Conservation (phyloP, 176 grass and related monocot species). For the Otatea glauca region DNA sequence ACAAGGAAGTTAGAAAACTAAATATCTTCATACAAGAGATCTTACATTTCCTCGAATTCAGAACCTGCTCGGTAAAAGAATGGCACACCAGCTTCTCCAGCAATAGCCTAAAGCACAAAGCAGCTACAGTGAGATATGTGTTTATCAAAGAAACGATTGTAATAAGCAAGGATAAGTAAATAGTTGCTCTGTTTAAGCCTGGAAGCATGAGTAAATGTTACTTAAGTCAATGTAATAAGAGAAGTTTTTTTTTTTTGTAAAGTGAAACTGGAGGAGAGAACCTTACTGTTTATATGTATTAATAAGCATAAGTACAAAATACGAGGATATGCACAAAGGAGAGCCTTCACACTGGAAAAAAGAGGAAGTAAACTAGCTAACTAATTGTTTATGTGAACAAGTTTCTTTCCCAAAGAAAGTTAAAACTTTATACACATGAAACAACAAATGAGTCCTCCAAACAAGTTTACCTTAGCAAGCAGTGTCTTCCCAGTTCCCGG, state of each 20-base stretch:
- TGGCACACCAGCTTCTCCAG: constrained; percentile 97
- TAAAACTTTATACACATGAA: constrained; percentile 9
- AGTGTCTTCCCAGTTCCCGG: constrained; percentile 94
- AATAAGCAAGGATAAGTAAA: constrained; percentile 21
- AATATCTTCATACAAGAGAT: constrained; percentile 25
- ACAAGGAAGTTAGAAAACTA: constrained; percentile 22
- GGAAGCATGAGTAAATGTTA: constrained; percentile 19
- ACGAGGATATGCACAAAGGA: background rate
- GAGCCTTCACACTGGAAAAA: background rate
- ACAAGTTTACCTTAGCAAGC: constrained; percentile 81
- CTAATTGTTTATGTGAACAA: background rate
- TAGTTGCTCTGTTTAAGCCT: background rate
- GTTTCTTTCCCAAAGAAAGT: background rate
- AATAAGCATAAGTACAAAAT: background rate
- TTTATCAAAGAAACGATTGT: constrained; percentile 15
- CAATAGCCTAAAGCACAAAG: constrained; percentile 80
- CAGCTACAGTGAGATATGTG: constrained; percentile 30
- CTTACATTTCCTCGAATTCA: constrained; percentile 99
- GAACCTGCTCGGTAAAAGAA: constrained; percentile 99
- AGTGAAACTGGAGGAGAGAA: constrained; percentile 23
- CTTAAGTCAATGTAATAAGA: constrained; percentile 17
- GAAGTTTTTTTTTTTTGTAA: background rate
- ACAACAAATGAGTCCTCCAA: constrained; percentile 24
- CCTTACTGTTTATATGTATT: background rate
- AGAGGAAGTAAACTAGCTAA: background rate